phyloP scores from a whole-genome alignment of 1,139 yeast genomes.

The Magnusiomyces magnusii region DNA sequence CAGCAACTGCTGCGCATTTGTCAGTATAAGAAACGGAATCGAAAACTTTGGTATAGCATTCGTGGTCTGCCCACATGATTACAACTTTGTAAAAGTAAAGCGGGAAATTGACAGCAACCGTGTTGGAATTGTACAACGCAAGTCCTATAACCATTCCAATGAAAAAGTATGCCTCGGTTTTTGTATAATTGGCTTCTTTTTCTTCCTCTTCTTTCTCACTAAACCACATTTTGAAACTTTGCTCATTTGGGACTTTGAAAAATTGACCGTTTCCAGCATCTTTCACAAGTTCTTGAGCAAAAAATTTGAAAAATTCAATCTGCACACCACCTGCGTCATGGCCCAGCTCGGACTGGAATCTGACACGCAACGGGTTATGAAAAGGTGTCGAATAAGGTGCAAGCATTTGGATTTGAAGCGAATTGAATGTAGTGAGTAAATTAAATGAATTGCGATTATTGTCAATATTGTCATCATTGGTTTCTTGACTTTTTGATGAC shows the following conservation, averaged over 20 bases:
- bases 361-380: constrained; percentile 23
- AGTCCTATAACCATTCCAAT: constrained; percentile 27
- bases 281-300: constrained; percentile 21
- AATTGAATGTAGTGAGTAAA: not conserved
- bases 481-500: not conserved
- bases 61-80: not conserved
- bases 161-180: constrained; percentile 1
- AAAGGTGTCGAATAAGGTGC: constrained; percentile 4
- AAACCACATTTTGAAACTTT: not conserved
- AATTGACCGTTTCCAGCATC: constrained; percentile 11
- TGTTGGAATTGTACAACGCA: constrained; percentile 28
- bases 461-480: not conserved
- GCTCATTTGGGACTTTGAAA: constrained; percentile 13
- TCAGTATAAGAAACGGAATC: not conserved
- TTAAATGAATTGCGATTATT: not conserved
- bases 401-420: not conserved
- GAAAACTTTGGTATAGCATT: not conserved
- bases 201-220: not conserved
- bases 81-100: constrained; percentile 19
- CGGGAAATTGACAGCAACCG: constrained; percentile 24
- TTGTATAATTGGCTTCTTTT: not conserved
- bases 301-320: constrained; percentile 25
- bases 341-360: constrained; percentile 23
- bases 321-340: constrained; percentile 31
- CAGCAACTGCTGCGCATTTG: not conserved